Evolutionary conservation across 495 filamentous ascomycete species (phyloP), one percentile per base, ranked within the genome.

Genomic region (Penicillium goetzii): DNA sequence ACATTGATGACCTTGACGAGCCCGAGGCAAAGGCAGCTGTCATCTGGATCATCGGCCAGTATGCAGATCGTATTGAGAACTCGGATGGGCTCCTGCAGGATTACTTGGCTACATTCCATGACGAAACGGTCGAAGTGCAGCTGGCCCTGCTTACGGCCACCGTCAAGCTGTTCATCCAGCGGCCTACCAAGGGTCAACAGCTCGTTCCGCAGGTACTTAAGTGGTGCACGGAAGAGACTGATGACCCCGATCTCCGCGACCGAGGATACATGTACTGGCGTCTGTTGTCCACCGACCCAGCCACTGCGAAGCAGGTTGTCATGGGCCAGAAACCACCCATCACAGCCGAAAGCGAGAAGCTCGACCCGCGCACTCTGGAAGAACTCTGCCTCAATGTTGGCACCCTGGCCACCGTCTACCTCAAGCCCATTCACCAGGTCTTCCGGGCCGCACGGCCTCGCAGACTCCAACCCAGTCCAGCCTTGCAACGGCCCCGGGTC

Each of bases 241-340:
- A 99, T 73, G 97, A 98, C 76, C 96, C 96, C 0, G 95, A 99
- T 72, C 86, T 99, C 33, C 85, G 95, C 47, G 95, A 99, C 72
- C 83, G 95, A 63, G 95, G 95, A 12, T 98, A 97, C 80, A 97
- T 99, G 92, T 99, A 99, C 80, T 99, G 95, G 95, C 89, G 95
- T 9, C 84, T 99, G 23, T 85, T 99, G 4, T 97, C 93, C n/a
- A 92, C 91, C 3, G 93, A 97, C 76, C 93, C 96, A 59, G 86
- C 90, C 19, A 86, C 88, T 0, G 95, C 95, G 10, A 94, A 92
- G 70, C 81, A 86, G 60, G 84, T 99, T 58, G 92, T 99, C 64
- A 97, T 98, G 93, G 94, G 93, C 62, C 89, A 96, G 67, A 98
- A 98, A 73, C 95, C 95, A 1, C 86, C 95, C 41, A 98, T 99